These are phyloP conservation scores for Aspergillus pseudoterreus DNA, from an alignment of 2,329 filamentous ascomycete genomes.

Conservation along the genomic window DNA sequence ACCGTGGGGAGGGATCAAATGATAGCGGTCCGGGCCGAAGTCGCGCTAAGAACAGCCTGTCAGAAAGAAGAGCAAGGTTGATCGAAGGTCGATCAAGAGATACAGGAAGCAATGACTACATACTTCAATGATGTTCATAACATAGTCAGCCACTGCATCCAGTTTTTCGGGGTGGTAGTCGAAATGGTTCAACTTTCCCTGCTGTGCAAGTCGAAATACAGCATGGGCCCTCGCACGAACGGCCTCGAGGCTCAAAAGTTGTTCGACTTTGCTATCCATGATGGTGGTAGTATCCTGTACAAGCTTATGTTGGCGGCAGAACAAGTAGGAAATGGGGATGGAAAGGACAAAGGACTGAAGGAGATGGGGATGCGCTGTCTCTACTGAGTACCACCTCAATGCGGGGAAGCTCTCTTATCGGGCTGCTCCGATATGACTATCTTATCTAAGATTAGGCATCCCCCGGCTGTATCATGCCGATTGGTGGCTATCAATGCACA, in stretches of 20 bases:
- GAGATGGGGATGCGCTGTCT: too few species aligned
- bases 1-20: neutral
- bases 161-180: slow-evolving; percentile 39
- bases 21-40: neutral
- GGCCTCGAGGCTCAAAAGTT: slow-evolving; percentile 26
- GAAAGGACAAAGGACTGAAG: too few species aligned
- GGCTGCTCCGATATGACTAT: neutral
- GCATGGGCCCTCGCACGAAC: slow-evolving; percentile 25
- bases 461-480: neutral
- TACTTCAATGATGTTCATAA: slow-evolving; percentile 44
- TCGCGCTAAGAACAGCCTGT: neutral
- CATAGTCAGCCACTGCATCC: slow-evolving; percentile 41
- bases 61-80: neutral
- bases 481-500: neutral
- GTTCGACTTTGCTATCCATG: slow-evolving; percentile 23
- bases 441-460: slow-evolving; percentile 7
- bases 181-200: slow-evolving; percentile 42
- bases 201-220: slow-evolving; percentile 35
- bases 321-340: too few species aligned
- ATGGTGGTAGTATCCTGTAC: neutral
- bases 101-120: neutral
- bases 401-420: neutral
- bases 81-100: neutral
- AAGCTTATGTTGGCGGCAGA: too few species aligned
- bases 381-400: too few species aligned